Evolutionary conservation across 2,329 filamentous ascomycete species (phyloP).

Genomic region (Samsoniella hepiali): DNA sequence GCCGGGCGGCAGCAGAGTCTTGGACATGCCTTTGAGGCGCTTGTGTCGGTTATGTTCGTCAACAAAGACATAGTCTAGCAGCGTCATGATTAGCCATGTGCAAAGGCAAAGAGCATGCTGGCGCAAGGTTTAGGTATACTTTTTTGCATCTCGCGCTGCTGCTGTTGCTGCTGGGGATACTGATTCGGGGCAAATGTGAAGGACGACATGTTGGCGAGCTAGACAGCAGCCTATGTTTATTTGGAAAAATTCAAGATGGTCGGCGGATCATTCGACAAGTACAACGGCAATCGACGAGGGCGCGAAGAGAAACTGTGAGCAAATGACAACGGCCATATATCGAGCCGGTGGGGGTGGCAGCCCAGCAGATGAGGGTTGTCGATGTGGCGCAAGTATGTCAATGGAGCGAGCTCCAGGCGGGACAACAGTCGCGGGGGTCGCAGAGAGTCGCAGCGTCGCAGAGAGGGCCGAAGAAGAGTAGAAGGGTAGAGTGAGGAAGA

Average conservation of each 20-base stretch:
- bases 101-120: neutral
- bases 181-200: conserved; percentile 69
- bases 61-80: conserved; percentile 92
- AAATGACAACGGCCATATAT: conserved; percentile 15
- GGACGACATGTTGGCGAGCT: conserved; percentile 68
- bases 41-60: conserved; percentile 99
- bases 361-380: neutral
- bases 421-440: neutral
- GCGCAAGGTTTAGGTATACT: neutral
- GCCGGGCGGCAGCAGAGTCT: neutral
- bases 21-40: conserved; percentile 74
- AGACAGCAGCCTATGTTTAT: conserved; percentile 64
- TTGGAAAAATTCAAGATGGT: conserved; percentile 22
- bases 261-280: neutral
- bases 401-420: conserved; percentile 2
- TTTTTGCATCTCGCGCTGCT: conserved; percentile 46
- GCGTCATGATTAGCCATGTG: conserved; percentile 31
- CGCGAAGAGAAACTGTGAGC: neutral
- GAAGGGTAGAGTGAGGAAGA: neutral
- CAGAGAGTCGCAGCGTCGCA: neutral
- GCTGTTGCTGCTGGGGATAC: conserved; percentile 42
- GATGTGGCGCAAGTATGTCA: conserved; percentile 9
- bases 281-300: conserved; percentile 3
- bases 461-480: neutral
- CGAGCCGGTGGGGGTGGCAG: conserved; percentile 10